These are phyloP conservation scores for Nemania sp. DNA, from an alignment of 2,329 filamentous ascomycete genomes.

Conservation along the genomic window DNA sequence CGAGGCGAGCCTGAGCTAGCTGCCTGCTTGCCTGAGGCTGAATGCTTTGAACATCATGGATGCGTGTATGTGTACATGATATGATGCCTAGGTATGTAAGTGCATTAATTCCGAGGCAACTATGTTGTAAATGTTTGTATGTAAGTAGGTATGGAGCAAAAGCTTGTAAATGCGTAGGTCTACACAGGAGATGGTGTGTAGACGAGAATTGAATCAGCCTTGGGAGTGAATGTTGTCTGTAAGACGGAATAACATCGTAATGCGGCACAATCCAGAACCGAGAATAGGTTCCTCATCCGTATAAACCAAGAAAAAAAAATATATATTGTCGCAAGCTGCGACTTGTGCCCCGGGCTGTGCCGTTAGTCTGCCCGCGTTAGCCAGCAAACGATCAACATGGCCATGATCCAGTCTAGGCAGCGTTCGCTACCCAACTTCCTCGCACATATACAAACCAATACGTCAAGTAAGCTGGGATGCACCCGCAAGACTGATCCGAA, in stretches of 20 bases:
- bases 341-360: not conserved
- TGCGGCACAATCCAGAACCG: not conserved
- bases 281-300: not conserved
- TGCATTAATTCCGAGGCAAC: not conserved
- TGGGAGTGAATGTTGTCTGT: not conserved
- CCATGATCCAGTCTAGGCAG: not conserved
- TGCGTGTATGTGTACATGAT: not conserved
- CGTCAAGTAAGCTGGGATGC: not conserved
- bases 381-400: not conserved
- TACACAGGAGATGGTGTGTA: not conserved
- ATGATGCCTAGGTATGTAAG: not conserved
- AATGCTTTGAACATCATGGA: not conserved
- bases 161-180: not conserved
- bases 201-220: not conserved
- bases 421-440: not conserved
- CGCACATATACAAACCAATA: not conserved
- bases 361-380: not conserved
- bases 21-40: not conserved
- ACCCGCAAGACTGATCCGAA: not conserved
- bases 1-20: not conserved
- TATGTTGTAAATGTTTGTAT: not conserved
- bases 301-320: not conserved
- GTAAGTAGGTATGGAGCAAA: not conserved
- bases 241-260: not conserved
- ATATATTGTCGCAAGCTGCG: not conserved